These are phyloP conservation scores for Lasiodiplodia sp. DNA, from an alignment of 2,329 filamentous ascomycete species.

Conservation along the genomic window DNA sequence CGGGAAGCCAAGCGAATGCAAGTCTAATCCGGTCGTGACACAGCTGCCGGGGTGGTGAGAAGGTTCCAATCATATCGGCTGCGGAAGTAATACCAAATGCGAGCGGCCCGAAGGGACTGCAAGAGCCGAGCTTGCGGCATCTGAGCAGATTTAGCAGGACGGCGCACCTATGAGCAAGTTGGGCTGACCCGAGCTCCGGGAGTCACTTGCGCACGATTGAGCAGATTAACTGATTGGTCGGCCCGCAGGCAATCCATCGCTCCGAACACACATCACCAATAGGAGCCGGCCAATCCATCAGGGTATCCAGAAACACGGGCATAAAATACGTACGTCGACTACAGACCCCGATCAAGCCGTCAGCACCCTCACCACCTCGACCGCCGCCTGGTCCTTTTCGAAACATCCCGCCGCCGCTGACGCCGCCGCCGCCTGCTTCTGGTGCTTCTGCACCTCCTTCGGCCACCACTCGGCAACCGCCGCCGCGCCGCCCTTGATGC, in stretches of 20 bases:
- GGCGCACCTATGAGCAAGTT: conserved; percentile 14
- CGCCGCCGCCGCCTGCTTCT: background rate
- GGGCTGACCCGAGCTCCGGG: background rate
- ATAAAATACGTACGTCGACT: background rate
- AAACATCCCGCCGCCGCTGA: background rate
- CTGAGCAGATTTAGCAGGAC: background rate
- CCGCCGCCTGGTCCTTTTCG: background rate
- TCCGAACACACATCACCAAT: background rate
- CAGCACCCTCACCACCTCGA: conserved; percentile 8
- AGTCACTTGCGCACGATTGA: conserved; percentile 2
- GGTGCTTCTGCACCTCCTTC: background rate
- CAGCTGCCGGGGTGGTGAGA: background rate
- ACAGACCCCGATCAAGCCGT: background rate
- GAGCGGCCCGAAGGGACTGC: background rate
- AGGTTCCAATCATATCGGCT: conserved; percentile 3
- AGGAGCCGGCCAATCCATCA: background rate
- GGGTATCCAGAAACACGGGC: background rate
- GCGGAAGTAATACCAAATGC: background rate
- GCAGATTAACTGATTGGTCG: conserved; percentile 18
- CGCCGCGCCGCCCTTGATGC: conserved; percentile 30
- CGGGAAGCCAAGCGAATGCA: background rate
- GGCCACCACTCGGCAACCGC: conserved; percentile 8
- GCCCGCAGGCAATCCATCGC: background rate
- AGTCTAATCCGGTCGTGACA: background rate
- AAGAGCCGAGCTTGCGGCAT: background rate